Base-by-base conservation (phyloP, 2,329 filamentous ascomycete genomes). In the Ophidiomyces ophidiicola region DNA sequence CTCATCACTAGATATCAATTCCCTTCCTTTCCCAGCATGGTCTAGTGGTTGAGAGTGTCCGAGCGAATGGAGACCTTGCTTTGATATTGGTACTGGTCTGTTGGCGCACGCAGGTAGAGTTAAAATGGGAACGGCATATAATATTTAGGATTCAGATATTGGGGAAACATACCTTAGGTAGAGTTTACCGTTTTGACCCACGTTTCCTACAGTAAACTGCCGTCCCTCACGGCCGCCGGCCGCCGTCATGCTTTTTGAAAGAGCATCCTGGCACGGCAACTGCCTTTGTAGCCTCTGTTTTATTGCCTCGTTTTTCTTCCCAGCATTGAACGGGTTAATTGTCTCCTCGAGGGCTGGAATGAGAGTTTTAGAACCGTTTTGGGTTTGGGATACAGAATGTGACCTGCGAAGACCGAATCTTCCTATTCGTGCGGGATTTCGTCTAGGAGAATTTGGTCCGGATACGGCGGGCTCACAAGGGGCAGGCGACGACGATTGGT, bases 111-210 rank as follows among this genome's bases (percentile, higher is more conserved):
- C n/a, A n/a, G n/a, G n/a, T n/a, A n/a, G n/a, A n/a, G n/a, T n/a
- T n/a, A n/a, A n/a, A n/a, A n/a, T n/a, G n/a, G n/a, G n/a, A n/a
- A n/a, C n/a, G n/a, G n/a, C n/a, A n/a, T n/a, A n/a, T n/a, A 32
- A 18, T 11, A 12, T 26, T 21, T 5, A 37, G 7, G 12, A 33
- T 31, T 36, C 23, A 29, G 25, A 10, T 11, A 10, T 15, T n/a
- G 18, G n/a, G 12, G 14, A 26, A 44, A 53, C 72, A 54, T 75
- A 87, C 80, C 80, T 82, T 49, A 88, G 58, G 59, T 85, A 88
- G 59, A 88, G 83, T 55, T 78, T 77, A 26, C 82, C 82, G 60
- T 86, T 85, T 55, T 85, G 82, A 17, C 82, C 82, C 44, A 88
- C 82, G 58, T 86, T 87, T 36, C 79, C 76, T 39, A 88, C 82